Evolutionary conservation across 208 protist species (phyloP).

Genomic region (Angomonas desouzai): DNA sequence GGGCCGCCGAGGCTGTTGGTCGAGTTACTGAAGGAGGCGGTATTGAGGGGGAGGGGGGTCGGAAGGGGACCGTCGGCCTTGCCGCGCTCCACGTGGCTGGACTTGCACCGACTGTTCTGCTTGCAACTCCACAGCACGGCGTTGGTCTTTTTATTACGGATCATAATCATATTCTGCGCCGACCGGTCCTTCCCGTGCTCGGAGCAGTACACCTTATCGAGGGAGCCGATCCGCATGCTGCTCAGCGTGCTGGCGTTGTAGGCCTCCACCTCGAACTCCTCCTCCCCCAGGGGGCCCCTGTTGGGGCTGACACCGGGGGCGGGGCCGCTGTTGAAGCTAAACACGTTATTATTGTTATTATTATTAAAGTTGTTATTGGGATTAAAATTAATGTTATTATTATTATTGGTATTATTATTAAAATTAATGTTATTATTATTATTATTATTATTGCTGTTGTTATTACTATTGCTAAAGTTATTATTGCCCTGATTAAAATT

Average conservation of each 20-base stretch:
- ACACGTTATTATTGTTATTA: not conserved
- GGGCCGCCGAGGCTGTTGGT: no score
- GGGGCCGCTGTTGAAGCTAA: no score
- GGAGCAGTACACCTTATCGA: slow-evolving; percentile 25
- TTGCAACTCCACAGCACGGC: slow-evolving; percentile 33
- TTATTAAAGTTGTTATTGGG: not conserved
- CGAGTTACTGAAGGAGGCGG: no score
- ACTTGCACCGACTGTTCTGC: slow-evolving; percentile 27
- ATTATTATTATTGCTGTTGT: not conserved
- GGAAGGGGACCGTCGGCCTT: not conserved
- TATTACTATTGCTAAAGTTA: not conserved
- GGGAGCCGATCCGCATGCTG: slow-evolving; percentile 22
- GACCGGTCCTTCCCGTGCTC: slow-evolving; percentile 29
- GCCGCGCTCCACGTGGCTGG: not conserved
- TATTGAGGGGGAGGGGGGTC: not conserved
- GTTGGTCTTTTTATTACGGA: slow-evolving; percentile 19
- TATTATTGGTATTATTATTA: slow-evolving; percentile 3
- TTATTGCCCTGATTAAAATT: not conserved
- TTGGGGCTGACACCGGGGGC: no score
- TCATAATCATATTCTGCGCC: slow-evolving; percentile 35
- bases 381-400: not conserved
- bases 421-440: slow-evolving; percentile 7
- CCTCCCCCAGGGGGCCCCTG: not conserved
- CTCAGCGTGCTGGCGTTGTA: slow-evolving; percentile 28
- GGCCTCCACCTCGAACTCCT: slow-evolving; percentile 17